Base-by-base conservation (phyloP, 768 basidiomycete species). In the Boletus rubropictus region DNA sequence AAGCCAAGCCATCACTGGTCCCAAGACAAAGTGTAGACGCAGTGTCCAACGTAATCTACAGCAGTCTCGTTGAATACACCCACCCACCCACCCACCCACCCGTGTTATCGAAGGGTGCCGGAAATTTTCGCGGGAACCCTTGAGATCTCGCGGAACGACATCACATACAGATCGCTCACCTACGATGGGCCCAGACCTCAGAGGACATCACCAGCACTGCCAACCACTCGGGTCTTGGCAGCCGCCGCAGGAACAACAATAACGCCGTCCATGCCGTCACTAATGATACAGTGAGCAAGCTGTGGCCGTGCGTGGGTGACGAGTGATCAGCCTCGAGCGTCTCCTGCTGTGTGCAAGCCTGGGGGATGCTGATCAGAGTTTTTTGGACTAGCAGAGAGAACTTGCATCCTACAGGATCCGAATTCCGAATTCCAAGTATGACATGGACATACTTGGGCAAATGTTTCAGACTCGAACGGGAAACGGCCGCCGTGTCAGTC, bases 391-490 rank as follows among this genome's bases (percentile, higher is more conserved):
- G 29, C 29, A n/a, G n/a, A n/a, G n/a, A n/a, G 29, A 12, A 9
- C 10, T 7, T 28, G 17, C 17, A 18, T 15, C 15, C 20, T 15
- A 31, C 18, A 22, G 11, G 14, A 2, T n/a, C 21, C 21, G 50
- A 27, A 55, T 56, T 46, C 49, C 49, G 39, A 52, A 44, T 51
- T 51, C 40, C 18, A 6, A 31, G 20, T 25, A 33, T 6, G 38
- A 34, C 24, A 7, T 44, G 27, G 14, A 38, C 35, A 38, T 39
- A 21, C 32, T n/a, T 28, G 44, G 54, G 39, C 33, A 8, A 7
- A 10, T 7, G 53, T 57, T 57, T 53, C 50, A 57, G 38, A 2
- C 46, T 8, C 8, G 1, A 21, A 24, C 45, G 52, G 52, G 44
- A 43, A 48, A 35, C 31, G 45, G 50, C 4, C 28, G 14, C 54